Evolutionary conservation across 495 filamentous ascomycete species (phyloP), one percentile per base, ranked within the genome.

Genomic region (Penicillium odoratum): DNA sequence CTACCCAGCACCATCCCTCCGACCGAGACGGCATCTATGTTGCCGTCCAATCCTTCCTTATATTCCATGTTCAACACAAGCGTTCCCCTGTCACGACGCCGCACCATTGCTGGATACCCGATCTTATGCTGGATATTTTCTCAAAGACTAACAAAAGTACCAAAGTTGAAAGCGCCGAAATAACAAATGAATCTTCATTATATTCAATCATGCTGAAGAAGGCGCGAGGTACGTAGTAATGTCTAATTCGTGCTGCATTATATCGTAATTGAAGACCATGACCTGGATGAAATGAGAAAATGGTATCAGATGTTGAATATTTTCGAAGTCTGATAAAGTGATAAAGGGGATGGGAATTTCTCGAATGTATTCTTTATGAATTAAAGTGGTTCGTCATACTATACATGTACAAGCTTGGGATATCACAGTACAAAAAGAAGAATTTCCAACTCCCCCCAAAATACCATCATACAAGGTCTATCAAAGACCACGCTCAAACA

Each of bases 41-140:
- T 26, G 25, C 38, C 36, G 28, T 31, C 7, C 51, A 29, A 40
- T 50, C 42, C 31, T 44, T 55, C 48, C 34, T 60, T 34, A 53
- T 50, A 48, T 46, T 52, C 50, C 48, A 58, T 63, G 61, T 68
- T 66, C 65, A 72, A 71, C 68, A 67, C 66, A 65, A 60, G 62
- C 62, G 58, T 63, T 67, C 57, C 54, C 51, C 53, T 59, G 55
- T 54, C 51, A 61, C 33, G 26, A 57, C 49, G 56, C 61, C 63
- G 51, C 49, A 49, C 58, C 57, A 62, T 63, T 72, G 70, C 69
- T 72, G 73, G 70, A 76, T 74, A 76, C 72, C 74, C 72, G 64
- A 69, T 76, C 68, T 67, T 60, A 57, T 58, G 51, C 45, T 57
- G 59, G 51, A 59, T 58, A 52, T 62, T 21, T 48, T 25, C 53